Evolutionary conservation across 1,139 yeast species (phyloP).

Genomic region (Debaryomycetaceae sp.): DNA sequence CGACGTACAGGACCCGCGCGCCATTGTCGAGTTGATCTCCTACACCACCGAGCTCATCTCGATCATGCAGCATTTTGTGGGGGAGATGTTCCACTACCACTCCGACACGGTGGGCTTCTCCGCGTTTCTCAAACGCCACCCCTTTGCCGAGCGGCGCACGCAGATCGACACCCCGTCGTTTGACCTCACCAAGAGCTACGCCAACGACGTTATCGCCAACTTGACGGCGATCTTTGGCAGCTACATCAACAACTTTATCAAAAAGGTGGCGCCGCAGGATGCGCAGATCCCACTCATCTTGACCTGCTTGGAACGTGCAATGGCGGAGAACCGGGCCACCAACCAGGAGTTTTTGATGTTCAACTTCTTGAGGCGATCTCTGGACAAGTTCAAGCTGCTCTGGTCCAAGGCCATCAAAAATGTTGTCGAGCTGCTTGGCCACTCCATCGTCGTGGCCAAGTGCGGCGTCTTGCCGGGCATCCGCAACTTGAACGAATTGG

Average conservation of each 20-base stretch:
- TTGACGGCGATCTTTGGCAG: conserved; percentile 57
- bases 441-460: conserved; percentile 43
- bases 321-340: conserved; percentile 40
- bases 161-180: conserved; percentile 21
- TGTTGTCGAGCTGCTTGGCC: conserved; percentile 52
- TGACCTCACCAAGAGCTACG: conserved; percentile 30
- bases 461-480: conserved; percentile 35
- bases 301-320: conserved; percentile 36
- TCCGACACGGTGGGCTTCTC: conserved; percentile 45
- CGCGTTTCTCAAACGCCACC: conserved; percentile 39
- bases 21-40: conserved; percentile 39
- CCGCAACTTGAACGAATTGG: conserved; percentile 29
- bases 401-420: conserved; percentile 60
- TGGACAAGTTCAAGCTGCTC: conserved; percentile 45
- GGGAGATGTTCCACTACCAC: conserved; percentile 63
- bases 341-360: conserved; percentile 64
- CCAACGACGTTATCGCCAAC: conserved; percentile 48
- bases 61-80: conserved; percentile 62
- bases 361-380: conserved; percentile 47
- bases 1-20: conserved; percentile 34
- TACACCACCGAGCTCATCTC: conserved; percentile 32
- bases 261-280: conserved; percentile 35
- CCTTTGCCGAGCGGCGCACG: conserved; percentile 33
- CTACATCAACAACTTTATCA: conserved; percentile 32
- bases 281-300: conserved; percentile 34